Conservation (phyloP, 2,329 filamentous ascomycete species). For the Pestalotiopsis sp. region DNA sequence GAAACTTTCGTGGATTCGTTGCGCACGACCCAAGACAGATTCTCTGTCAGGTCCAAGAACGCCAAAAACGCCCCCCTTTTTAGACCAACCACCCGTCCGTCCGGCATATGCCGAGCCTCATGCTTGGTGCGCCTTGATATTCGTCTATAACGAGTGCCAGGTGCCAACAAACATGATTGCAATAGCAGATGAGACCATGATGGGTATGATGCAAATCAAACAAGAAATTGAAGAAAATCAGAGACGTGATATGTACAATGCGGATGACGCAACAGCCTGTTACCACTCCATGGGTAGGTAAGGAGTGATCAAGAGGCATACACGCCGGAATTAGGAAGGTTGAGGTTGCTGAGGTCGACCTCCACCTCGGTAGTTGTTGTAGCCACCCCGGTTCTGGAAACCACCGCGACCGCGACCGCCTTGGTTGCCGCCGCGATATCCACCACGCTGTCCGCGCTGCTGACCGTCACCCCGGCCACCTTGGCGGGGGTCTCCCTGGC, state of each 20-base stretch:
- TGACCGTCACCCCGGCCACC: conserved; percentile 31
- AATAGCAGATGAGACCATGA: conserved; percentile 27
- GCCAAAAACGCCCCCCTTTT: conserved; percentile 15
- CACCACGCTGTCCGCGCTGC: conserved; percentile 33
- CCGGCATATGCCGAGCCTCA: conserved; percentile 20
- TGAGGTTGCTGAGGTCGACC: conserved; percentile 34
- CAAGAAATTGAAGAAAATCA: conserved; percentile 30
- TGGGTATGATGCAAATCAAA: conserved; percentile 37
- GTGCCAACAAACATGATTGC: conserved; percentile 14
- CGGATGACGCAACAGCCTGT: not conserved
- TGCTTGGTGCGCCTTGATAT: conserved; percentile 29
- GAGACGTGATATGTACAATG: conserved; percentile 34
- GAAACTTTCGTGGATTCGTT: too few relatives aligned
- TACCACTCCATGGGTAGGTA: not conserved
- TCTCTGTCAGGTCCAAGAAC: conserved; percentile 3
- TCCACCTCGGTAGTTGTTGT: conserved; percentile 36
- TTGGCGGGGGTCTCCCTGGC: conserved; percentile 29
- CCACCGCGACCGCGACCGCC: conserved; percentile 33
- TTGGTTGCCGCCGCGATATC: conserved; percentile 27
- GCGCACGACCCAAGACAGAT: not conserved
- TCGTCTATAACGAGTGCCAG: conserved; percentile 24
- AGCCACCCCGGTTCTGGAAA: conserved; percentile 33
- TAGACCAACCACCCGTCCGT: conserved; percentile 12
- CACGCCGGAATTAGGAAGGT: conserved; percentile 9
- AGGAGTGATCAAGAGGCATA: not conserved